These are phyloP conservation scores for Delonix regia DNA, from an alignment of 306 rosid genomes.

Conservation along the genomic window DNA sequence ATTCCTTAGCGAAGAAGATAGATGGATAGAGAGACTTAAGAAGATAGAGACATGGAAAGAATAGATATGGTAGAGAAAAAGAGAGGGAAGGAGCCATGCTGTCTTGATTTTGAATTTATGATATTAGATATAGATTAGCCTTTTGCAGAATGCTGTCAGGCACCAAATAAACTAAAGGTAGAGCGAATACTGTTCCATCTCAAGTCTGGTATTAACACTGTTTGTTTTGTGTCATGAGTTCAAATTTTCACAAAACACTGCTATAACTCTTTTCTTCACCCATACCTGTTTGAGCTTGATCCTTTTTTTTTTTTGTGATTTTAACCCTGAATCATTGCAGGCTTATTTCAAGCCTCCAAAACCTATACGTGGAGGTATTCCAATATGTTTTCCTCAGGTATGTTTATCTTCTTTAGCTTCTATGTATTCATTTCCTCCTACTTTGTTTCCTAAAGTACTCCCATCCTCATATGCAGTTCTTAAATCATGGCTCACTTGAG, in stretches of 20 bases:
- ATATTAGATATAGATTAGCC: not conserved
- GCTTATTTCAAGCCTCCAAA: slow-evolving; percentile 69
- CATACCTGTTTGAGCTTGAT: not conserved
- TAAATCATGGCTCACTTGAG: slow-evolving; percentile 62
- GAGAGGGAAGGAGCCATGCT: not conserved
- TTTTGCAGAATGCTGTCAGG: not conserved
- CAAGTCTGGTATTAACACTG: not conserved
- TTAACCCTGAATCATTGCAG: slow-evolving; percentile 45
- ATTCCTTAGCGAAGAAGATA: not conserved
- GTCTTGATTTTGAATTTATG: not conserved
- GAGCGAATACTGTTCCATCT: not conserved
- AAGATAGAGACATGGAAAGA: not conserved
- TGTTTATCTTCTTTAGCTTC: slow-evolving; percentile 34
- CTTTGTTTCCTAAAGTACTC: slow-evolving; percentile 5
- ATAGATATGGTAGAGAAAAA: not conserved
- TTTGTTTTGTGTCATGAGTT: slow-evolving; percentile 1
- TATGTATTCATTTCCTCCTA: not conserved
- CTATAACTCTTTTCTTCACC: not conserved
- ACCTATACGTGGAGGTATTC: slow-evolving; percentile 85
- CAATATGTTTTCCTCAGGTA: slow-evolving; percentile 83
- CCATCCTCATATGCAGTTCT: slow-evolving; percentile 56
- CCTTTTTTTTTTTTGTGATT: not conserved
- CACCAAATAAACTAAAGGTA: not conserved
- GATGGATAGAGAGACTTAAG: not conserved
- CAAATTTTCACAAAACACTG: not conserved